phyloP scores from a whole-genome alignment of 164 flowering plant genomes.

The Vitis vinifera region DNA sequence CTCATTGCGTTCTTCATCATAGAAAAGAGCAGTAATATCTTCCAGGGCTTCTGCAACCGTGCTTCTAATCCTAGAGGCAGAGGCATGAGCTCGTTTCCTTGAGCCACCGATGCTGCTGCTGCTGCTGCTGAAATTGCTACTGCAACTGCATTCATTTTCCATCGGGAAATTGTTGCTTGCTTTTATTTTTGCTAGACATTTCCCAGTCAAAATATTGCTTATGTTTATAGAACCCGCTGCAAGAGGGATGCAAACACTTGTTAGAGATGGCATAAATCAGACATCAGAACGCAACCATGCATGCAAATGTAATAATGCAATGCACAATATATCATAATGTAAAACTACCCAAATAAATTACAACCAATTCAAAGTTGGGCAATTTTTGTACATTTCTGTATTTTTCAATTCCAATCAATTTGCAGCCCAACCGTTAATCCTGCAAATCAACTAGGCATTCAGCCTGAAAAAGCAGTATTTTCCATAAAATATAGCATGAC shows the following conservation, averaged over 20 bases:
- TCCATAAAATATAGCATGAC: background rate
- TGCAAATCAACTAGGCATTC: no score
- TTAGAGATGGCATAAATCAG: no score
- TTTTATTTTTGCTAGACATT: slow-evolving; percentile 84
- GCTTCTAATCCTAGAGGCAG: slow-evolving; percentile 40
- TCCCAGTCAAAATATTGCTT: slow-evolving; percentile 92
- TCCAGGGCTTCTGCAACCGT: slow-evolving; percentile 85
- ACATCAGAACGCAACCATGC: no score
- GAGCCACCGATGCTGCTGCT: slow-evolving; percentile 23
- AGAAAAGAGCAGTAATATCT: slow-evolving; percentile 94
- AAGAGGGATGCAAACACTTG: background rate
- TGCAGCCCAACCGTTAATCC: no score
- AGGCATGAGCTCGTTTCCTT: slow-evolving; percentile 32
- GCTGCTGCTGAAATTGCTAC: slow-evolving; percentile 12
- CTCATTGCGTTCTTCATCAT: slow-evolving; percentile 94
- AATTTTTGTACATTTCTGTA: no score
- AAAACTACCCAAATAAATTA: background rate
- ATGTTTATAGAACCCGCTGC: slow-evolving; percentile 93
- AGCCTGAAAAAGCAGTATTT: background rate
- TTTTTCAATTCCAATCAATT: no score
- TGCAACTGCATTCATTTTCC: slow-evolving; percentile 27
- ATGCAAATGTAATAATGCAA: no score
- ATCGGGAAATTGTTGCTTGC: slow-evolving; percentile 44
- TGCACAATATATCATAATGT: background rate
- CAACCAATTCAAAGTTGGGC: no score